These are phyloP conservation scores for Petunia hybrid DNA, from an alignment of 305 asterid genomes.

Conservation along the genomic window DNA sequence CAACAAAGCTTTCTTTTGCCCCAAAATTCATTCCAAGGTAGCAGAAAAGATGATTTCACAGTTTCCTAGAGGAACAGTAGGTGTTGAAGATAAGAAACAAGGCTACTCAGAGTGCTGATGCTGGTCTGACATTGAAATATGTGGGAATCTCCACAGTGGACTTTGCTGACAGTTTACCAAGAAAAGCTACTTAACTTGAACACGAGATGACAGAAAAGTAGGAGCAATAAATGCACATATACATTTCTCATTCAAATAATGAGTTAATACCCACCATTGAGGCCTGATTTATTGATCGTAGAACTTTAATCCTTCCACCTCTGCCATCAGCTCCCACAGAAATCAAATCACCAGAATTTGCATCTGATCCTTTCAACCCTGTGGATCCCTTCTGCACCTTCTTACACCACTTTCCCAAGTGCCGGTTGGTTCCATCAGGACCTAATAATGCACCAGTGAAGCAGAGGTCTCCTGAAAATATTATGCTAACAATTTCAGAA, in stretches of 20 bases:
- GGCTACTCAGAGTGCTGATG: neutral
- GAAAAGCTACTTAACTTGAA: slow-evolving; percentile 25
- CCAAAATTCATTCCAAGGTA: slow-evolving; percentile 1
- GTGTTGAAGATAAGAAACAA: slow-evolving; percentile 15
- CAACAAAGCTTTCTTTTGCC: neutral
- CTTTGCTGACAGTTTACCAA: neutral
- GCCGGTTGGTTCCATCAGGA: slow-evolving; percentile 82
- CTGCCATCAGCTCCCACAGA: slow-evolving; percentile 94
- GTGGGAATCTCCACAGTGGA: slow-evolving; percentile 19
- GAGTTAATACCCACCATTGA: slow-evolving; percentile 52
- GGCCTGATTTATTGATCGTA: slow-evolving; percentile 67
- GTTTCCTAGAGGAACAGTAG: neutral
- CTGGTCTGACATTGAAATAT: neutral
- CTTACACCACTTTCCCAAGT: slow-evolving; percentile 95
- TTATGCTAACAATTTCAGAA: slow-evolving; percentile 17
- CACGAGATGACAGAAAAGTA: slow-evolving; percentile 23
- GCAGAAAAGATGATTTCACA: neutral
- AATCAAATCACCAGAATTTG: slow-evolving; percentile 64
- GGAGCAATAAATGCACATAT: slow-evolving; percentile 26
- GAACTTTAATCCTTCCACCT: slow-evolving; percentile 84
- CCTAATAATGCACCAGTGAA: slow-evolving; percentile 79
- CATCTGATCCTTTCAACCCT: slow-evolving; percentile 47
- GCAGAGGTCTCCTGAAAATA: slow-evolving; percentile 54
- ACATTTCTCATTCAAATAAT: slow-evolving; percentile 21
- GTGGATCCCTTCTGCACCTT: slow-evolving; percentile 55